Evolutionary conservation across 2,329 filamentous ascomycete species (phyloP), one percentile per base, ranked within the genome.

Genomic region (Anisogramma anomala): DNA sequence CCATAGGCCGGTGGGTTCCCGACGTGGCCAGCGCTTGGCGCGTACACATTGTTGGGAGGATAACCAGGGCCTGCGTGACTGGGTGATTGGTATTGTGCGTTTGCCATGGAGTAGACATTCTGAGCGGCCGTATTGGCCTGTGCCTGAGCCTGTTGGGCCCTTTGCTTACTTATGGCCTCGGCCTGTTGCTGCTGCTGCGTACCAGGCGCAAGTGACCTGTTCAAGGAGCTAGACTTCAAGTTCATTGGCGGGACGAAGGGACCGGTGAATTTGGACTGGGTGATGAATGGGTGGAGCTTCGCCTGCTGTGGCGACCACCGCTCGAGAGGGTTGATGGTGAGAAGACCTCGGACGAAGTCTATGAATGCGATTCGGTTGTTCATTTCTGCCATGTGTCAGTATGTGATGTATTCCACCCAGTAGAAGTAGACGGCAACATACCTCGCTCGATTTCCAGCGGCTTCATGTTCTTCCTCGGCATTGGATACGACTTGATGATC

Each of bases 381-480:
- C 82, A 98, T 93, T 79, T 98, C 91, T 98, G 48, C 55, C 43
- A 57, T 49, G 6, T 42, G 43, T 45, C 7, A 41, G 35, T 25
- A 17, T 9, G 22, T 13, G 15, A 13, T 18, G n/a, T 40, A 6
- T 25, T 25, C 5, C 6, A 37, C n/a, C 6, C 10, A 14, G n/a
- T n/a, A n/a, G n/a, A 20, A 1, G 26, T 13, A 4, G 32, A 56
- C 48, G 44, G 4, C 5, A 33, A 47, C 72, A 57, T 69, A 95
- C 91, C 91, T 83, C 91, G 70, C 54, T 98, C 91, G 50, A 98
- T 82, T 64, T 98, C 91, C 52, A 79, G 84, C 60, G 83, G 87
- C 67, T 98, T 98, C 91, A 98, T 98, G 56, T 95, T 95, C 67
- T 98, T 98, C 55, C 91, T 75, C 35, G 91, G 91, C 89, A 98